Evolutionary conservation across 2,329 filamentous ascomycete genomes (phyloP).

Genomic region (Elsinoe fawcettii): DNA sequence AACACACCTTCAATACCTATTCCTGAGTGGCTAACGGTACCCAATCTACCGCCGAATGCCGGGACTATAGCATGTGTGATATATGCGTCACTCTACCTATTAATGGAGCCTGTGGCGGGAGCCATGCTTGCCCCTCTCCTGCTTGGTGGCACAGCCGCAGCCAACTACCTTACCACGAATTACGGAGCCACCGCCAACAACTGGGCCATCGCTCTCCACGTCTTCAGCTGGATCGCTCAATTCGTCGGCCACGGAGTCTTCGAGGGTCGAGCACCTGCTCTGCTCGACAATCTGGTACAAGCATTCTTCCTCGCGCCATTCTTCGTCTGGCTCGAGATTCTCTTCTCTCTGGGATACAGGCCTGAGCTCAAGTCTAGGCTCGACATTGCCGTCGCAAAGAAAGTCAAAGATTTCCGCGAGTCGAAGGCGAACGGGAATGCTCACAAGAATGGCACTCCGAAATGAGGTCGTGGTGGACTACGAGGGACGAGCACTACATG

Average conservation of each 20-base stretch:
- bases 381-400: slow-evolving; percentile 64
- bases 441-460: slow-evolving; percentile 21
- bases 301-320: slow-evolving; percentile 88
- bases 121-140: slow-evolving; percentile 67
- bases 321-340: slow-evolving; percentile 92
- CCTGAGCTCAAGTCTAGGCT: slow-evolving; percentile 77
- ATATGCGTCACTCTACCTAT: slow-evolving; percentile 74
- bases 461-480: neutral
- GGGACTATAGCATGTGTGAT: slow-evolving; percentile 51
- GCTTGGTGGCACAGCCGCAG: slow-evolving; percentile 63
- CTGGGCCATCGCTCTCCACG: slow-evolving; percentile 60
- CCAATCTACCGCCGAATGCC: slow-evolving; percentile 52
- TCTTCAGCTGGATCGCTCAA: slow-evolving; percentile 76
- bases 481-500: neutral
- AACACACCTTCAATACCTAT: slow-evolving; percentile 49
- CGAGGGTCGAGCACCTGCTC: slow-evolving; percentile 77
- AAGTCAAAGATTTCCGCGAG: slow-evolving; percentile 66
- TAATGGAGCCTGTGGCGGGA: slow-evolving; percentile 91
- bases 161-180: slow-evolving; percentile 64
- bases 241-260: slow-evolving; percentile 87
- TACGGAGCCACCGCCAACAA: slow-evolving; percentile 54
- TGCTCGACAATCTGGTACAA: slow-evolving; percentile 86
- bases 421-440: slow-evolving; percentile 37
- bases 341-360: slow-evolving; percentile 86
- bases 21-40: slow-evolving; percentile 46